Evolutionary conservation across 352 stramenopile species (phyloP), one percentile per base, ranked within the genome.

Genomic region (Paralagenidium karlingii): DNA sequence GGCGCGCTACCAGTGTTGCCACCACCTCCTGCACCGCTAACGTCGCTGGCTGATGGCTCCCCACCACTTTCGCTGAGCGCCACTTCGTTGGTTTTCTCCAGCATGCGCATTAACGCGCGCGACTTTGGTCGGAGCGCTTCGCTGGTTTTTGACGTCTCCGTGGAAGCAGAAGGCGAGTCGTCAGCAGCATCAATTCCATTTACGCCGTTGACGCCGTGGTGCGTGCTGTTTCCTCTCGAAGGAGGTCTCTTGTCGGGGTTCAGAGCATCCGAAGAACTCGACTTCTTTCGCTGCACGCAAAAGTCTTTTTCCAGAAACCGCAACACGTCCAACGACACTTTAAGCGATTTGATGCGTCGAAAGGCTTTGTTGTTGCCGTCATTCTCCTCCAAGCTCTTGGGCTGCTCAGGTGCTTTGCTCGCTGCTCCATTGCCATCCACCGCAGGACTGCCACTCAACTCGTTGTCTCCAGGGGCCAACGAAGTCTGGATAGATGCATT

Each of bases 231-330:
- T 15, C 13, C 24, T 3, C 13, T 28, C 10, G 12, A 3, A 12
- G 18, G 11, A 24, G 16, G 15, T n/a, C 4, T 40, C 15, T 29
- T 12, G 13, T 7, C 20, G n/a, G 25, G 12, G 8, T 51, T 38
- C 2, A 38, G 24, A 13, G 37, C 29, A 6, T 36, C 36, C 27
- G 47, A 29, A 9, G 45, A 41, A 21, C 26, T 54, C 16, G 42
- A 43, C 24, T 34, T 49, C 15, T 47, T 46, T 1, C 45, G 50
- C 8, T 58, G 55, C 16, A 53, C 73, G 39, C 73, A 87, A 38
- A 87, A 82, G 28, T 84, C 73, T 20, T 82, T 73, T 27, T 84
- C 60, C 0, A 87, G 57, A 33, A 84, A 84, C 3, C 55, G 37
- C 11, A 87, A 55, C 19, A 87, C 73, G 13, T 71, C 67, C 0